phyloP scores from a whole-genome alignment of 2,329 filamentous ascomycete species.

The Epichloe baconii region DNA sequence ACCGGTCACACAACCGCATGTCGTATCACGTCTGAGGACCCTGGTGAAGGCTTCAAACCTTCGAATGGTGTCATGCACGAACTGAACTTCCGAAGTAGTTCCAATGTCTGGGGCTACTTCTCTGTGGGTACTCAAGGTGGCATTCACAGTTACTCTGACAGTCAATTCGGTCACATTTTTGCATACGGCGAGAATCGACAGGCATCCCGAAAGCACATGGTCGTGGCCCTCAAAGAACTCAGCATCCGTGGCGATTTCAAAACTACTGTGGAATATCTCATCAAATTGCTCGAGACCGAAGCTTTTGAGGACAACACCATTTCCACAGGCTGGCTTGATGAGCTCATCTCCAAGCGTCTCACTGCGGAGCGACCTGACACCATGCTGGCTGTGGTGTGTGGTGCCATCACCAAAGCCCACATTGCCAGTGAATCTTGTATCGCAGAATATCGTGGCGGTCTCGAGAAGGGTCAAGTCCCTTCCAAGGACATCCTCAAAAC shows the following conservation, averaged over 20 bases:
- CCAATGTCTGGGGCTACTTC: conserved; percentile 99
- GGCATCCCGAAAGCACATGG: conserved; percentile 97
- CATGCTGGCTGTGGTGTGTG: conserved; percentile 87
- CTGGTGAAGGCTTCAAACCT: conserved; percentile 98
- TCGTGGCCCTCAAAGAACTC: conserved; percentile 93
- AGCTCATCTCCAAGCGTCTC: conserved; percentile 94
- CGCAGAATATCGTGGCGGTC: conserved; percentile 69
- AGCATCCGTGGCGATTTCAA: conserved; percentile 99
- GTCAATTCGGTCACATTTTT: conserved; percentile 98
- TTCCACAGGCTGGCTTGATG: conserved; percentile 95
- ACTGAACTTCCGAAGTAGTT: conserved; percentile 95
- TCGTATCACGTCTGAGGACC: conserved; percentile 97
- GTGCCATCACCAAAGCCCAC: conserved; percentile 89
- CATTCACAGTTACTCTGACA: conserved; percentile 98
- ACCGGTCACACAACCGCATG: conserved; percentile 97
- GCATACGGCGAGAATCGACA: conserved; percentile 96
- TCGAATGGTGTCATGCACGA: conserved; percentile 99
- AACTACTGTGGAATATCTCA: conserved; percentile 96
- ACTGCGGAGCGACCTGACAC: conserved; percentile 92
- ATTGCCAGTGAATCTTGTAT: conserved; percentile 86
- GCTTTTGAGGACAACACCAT: conserved; percentile 99
- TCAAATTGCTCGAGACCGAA: conserved; percentile 95
- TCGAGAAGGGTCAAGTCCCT: conserved; percentile 95
- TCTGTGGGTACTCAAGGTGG: conserved; percentile 92
- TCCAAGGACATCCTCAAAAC: conserved; percentile 96